Base-by-base conservation (phyloP, 139 green algal species). In the Chlamydomonas sphaeroides region DNA sequence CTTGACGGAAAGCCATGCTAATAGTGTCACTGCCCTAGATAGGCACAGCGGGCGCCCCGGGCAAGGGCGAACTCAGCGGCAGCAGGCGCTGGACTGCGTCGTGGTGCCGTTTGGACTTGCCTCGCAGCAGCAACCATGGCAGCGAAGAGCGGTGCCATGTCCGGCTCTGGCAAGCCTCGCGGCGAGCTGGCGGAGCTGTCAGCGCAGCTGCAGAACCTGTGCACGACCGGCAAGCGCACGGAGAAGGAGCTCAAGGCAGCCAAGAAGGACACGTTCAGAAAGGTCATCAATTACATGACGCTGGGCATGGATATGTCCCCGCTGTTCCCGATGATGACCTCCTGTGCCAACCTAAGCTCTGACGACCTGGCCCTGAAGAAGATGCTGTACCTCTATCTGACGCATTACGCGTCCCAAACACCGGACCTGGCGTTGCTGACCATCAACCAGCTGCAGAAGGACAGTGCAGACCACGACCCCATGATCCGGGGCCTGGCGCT, bases 311-410 rank as follows among this genome's bases (percentile, higher is more conserved):
- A 99, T 88, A 98, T 99, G 92, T 95, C 89, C 1, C 84, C 85
- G 15, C 89, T 98, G 0, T 98, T 99, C 88, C 87, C 91, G 0
- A 90, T 88, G 83, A 92, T 95, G 78, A 94, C 91, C 48, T 93
- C 90, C 2, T 90, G 84, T 65, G 91, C 88, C 11, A 93, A 93
- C 79, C 85, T 94, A 36, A 93, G 86, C 75, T 68, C 85, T 5
- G 90, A 96, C 48, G 95, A 98, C 85, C 62, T 98, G 28, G 90
- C 96, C 33, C 86, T 98, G 15, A 98, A 98, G 88, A 99, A 99
- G 87, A 98, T 98, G 96, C 93, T 98, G 21, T 99, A 99, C 88
- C 89, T 98, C 0, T 98, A 97, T 90, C 91, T 98, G 65, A 92
- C 92, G 39, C 94, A 95, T 51, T 96, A 96, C 65, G 95, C 95